These are phyloP conservation scores for Coprinellus micaceus DNA, from an alignment of 768 basidiomycete genomes.

Conservation along the genomic window DNA sequence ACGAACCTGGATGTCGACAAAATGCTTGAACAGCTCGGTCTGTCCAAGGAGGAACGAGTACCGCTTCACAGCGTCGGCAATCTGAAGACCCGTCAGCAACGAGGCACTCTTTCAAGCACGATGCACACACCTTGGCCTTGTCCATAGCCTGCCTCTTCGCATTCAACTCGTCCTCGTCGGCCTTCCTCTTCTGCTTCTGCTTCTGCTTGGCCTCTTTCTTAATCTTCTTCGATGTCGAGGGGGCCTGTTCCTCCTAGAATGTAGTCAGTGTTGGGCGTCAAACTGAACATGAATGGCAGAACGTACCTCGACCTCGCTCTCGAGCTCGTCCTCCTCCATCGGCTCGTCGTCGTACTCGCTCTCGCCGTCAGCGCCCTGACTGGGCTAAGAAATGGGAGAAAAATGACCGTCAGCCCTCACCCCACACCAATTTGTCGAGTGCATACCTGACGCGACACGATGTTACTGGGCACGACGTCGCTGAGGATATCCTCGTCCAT, in stretches of 20 bases:
- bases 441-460: slow-evolving; percentile 79
- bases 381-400: slow-evolving; percentile 34
- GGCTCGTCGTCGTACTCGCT: slow-evolving; percentile 61
- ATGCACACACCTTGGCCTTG: slow-evolving; percentile 71
- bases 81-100: slow-evolving; percentile 39
- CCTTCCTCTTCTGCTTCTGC: slow-evolving; percentile 54
- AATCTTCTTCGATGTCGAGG: slow-evolving; percentile 30
- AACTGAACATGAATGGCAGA: background rate
- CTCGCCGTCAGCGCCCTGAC: slow-evolving; percentile 71
- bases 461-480: slow-evolving; percentile 88
- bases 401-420: background rate
- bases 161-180: slow-evolving; percentile 65
- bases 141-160: slow-evolving; percentile 80
- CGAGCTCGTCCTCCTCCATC: slow-evolving; percentile 59
- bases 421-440: background rate
- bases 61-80: slow-evolving; percentile 91
- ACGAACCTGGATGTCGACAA: slow-evolving; percentile 90
- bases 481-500: slow-evolving; percentile 81
- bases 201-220: slow-evolving; percentile 30
- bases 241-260: slow-evolving; percentile 13
- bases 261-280: slow-evolving; percentile 4
- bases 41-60: slow-evolving; percentile 98
- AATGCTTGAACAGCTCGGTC: slow-evolving; percentile 97
- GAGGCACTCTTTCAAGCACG: background rate
- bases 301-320: slow-evolving; percentile 47